phyloP scores from a whole-genome alignment of 345 rosid species.

The Raphanus raphanistrum region DNA sequence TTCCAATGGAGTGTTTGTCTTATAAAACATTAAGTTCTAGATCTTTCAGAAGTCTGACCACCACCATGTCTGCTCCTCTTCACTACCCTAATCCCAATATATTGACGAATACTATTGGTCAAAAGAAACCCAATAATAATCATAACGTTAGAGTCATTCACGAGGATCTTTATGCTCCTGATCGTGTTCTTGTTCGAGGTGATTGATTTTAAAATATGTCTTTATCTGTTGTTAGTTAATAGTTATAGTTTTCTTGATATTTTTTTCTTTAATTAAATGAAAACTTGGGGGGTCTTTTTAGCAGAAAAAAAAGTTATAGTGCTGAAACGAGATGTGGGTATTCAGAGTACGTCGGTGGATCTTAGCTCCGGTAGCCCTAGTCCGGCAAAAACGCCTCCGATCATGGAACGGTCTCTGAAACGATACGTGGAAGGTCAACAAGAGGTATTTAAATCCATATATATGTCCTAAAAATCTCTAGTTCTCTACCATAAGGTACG shows the following conservation, averaged over 20 bases:
- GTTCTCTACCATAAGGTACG: not conserved
- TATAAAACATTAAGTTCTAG: constrained; percentile 72
- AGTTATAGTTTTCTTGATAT: not conserved
- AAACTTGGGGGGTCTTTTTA: constrained; percentile 1
- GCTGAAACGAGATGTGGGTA: constrained; percentile 73
- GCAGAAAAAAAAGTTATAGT: constrained; percentile 56
- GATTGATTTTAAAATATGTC: not conserved
- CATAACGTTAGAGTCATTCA: constrained; percentile 34
- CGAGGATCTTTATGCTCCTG: constrained; percentile 33
- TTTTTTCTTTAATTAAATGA: not conserved
- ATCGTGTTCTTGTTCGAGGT: constrained; percentile 30
- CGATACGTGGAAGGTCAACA: constrained; percentile 50
- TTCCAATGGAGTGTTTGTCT: constrained; percentile 93
- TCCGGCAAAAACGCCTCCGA: constrained; percentile 76
- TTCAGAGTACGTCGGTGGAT: constrained; percentile 69
- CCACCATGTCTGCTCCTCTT: constrained; percentile 86
- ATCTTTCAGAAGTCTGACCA: constrained; percentile 58
- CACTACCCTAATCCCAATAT: constrained; percentile 40
- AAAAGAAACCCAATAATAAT: constrained; percentile 12
- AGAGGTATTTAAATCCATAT: constrained; percentile 43
- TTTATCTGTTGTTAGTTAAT: not conserved
- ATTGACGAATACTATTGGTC: constrained; percentile 23
- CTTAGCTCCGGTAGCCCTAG: constrained; percentile 60
- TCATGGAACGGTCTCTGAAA: constrained; percentile 49
- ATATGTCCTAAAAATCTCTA: not conserved